phyloP scores from a whole-genome alignment of 2,329 filamentous ascomycete genomes.

The Sporothrix curviconia region DNA sequence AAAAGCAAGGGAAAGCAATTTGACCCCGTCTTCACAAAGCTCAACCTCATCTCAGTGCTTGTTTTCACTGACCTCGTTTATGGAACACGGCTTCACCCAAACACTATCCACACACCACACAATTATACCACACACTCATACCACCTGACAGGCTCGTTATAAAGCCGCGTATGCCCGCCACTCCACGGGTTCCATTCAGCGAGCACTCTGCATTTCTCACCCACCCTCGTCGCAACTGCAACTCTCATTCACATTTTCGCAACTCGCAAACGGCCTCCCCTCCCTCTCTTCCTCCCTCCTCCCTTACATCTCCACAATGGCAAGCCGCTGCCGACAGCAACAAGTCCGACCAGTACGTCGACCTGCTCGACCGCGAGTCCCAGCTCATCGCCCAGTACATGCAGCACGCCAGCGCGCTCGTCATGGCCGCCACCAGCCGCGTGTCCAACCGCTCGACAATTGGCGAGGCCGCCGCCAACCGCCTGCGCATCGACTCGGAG shows the following conservation, averaged over 20 bases:
- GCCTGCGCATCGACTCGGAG: constrained; percentile 35
- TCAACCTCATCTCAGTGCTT: neutral
- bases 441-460: constrained; percentile 29
- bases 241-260: neutral
- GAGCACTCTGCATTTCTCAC: neutral
- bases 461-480: constrained; percentile 34
- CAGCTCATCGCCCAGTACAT: constrained; percentile 39
- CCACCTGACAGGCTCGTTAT: neutral
- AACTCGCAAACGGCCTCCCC: neutral
- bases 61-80: neutral
- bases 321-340: constrained; percentile 1
- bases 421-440: constrained; percentile 32
- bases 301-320: neutral
- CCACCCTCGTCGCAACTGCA: neutral
- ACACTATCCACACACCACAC: no score
- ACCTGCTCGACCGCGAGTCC: constrained; percentile 34
- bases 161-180: neutral
- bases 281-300: neutral
- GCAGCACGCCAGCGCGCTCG: constrained; percentile 37
- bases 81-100: no score
- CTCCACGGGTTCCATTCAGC: no score
- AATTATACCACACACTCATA: neutral
- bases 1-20: neutral
- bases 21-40: neutral
- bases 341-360: constrained; percentile 8